These are phyloP conservation scores for Pythium phragmitis DNA, from an alignment of 352 stramenopile species.

Conservation along the genomic window DNA sequence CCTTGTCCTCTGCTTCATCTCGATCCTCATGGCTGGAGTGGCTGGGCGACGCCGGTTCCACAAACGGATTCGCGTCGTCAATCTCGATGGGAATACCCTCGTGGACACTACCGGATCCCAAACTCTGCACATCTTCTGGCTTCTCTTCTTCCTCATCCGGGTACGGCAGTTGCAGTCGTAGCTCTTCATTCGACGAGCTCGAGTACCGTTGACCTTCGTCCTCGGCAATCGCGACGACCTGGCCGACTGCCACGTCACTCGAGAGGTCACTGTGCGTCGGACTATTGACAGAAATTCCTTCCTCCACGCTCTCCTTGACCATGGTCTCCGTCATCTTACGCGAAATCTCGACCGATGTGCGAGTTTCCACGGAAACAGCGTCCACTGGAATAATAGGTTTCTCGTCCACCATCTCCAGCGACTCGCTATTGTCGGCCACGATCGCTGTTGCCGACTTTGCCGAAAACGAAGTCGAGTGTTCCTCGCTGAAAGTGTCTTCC, in stretches of 20 bases:
- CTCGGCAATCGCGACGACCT: background rate
- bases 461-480: slow-evolving; percentile 2
- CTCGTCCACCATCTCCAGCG: slow-evolving; percentile 1
- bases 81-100: slow-evolving; percentile 7
- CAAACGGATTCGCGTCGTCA: slow-evolving; percentile 18
- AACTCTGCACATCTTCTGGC: background rate
- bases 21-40: slow-evolving; percentile 12
- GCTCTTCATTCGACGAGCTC: slow-evolving; percentile 28
- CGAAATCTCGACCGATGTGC: slow-evolving; percentile 13
- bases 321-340: slow-evolving; percentile 7
- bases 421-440: background rate
- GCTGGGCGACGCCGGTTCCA: slow-evolving; percentile 17
- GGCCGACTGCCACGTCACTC: slow-evolving; percentile 5
- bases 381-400: background rate
- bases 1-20: background rate
- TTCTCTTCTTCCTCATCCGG: slow-evolving; percentile 15
- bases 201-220: slow-evolving; percentile 12
- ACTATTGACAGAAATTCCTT: slow-evolving; percentile 1
- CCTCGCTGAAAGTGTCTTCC: slow-evolving; percentile 5
- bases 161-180: slow-evolving; percentile 19
- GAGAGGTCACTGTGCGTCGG: background rate
- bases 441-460: background rate
- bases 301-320: slow-evolving; percentile 5
- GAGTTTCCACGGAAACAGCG: background rate
- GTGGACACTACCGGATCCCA: slow-evolving; percentile 8